Evolutionary conservation across 139 green algal genomes (phyloP).

Genomic region (Haematococcus lacustris): DNA sequence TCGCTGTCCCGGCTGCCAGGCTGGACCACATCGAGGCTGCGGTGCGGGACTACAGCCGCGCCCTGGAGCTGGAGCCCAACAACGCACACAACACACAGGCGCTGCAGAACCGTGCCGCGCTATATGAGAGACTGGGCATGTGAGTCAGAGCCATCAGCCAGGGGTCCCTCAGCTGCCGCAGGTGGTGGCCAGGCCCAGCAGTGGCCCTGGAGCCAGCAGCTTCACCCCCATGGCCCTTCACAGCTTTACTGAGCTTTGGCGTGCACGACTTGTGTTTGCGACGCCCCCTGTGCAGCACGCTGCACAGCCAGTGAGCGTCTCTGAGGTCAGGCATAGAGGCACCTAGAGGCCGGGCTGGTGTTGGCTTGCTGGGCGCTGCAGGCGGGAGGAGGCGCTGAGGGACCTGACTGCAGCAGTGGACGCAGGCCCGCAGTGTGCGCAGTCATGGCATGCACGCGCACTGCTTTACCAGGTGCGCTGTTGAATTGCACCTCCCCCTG

Average conservation of each 20-base stretch:
- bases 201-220: not conserved
- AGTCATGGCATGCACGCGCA: slow-evolving; percentile 17
- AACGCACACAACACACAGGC: slow-evolving; percentile 61
- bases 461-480: slow-evolving; percentile 27
- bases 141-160: not conserved
- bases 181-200: not conserved
- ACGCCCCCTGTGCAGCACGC: too few relatives aligned
- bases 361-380: not conserved
- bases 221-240: not conserved
- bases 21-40: slow-evolving; percentile 43
- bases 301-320: too few relatives aligned
- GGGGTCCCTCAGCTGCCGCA: not conserved
- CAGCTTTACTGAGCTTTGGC: too few relatives aligned
- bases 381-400: not conserved
- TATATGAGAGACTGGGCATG: slow-evolving; percentile 60
- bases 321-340: too few relatives aligned
- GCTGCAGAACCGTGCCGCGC: slow-evolving; percentile 59
- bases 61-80: slow-evolving; percentile 57
- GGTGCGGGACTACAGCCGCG: slow-evolving; percentile 58
- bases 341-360: too few relatives aligned
- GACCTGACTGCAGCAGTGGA: slow-evolving; percentile 31
- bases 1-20: not conserved
- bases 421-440: slow-evolving; percentile 12
- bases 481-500: slow-evolving; percentile 24
- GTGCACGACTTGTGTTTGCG: too few relatives aligned